Evolutionary conservation across 352 stramenopile genomes (phyloP), one percentile per base, ranked within the genome.

Genomic region (Phytopythium cucurbitacearum): DNA sequence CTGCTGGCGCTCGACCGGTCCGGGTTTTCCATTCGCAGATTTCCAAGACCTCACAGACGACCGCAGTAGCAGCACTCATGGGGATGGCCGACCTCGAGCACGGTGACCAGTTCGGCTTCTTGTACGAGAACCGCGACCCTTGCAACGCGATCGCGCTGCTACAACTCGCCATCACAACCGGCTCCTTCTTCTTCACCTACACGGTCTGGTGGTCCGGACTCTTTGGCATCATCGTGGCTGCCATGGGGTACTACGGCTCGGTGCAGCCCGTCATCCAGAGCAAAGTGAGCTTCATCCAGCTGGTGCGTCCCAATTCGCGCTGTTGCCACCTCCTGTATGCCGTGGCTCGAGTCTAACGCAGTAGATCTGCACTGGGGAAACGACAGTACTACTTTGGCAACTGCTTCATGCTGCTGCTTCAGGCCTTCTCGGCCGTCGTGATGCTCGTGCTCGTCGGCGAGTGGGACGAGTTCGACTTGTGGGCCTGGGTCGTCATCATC

Each of bases 281-380:
- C 75, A 92, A 92, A 85, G 80, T 88, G 55, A 89, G 77, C 77
- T 92, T 92, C 60, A 84, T 92, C 64, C 82, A 92, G 49, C 91
- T 92, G 48, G 80, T 91, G 75, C 63, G 80, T 84, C 37, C 38
- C 11, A 42, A 2, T 4, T 15, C 34, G n/a, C 7, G 28, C 35
- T 33, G 51, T 34, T 16, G 10, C 5, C 32, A 34, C 39, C 11
- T 3, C 36, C 1, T 36, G 16, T 51, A 11, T 49, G 21, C 10
- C 38, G 8, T 50, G 10, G 6, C 1, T 53, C 10, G 38, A 12
- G 33, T 4, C 21, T 28, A 28, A 28, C 21, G 21, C 21, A 28
- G 21, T 28, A 28, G 21, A 28, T 28, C 21, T 28, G 21, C 21
- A 28, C 21, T 28, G 21, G 1, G 21, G 2, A 28, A 28, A 28